Evolutionary conservation across 2,329 filamentous ascomycete genomes (phyloP).

Genomic region (Myriosclerotinia curreyana): DNA sequence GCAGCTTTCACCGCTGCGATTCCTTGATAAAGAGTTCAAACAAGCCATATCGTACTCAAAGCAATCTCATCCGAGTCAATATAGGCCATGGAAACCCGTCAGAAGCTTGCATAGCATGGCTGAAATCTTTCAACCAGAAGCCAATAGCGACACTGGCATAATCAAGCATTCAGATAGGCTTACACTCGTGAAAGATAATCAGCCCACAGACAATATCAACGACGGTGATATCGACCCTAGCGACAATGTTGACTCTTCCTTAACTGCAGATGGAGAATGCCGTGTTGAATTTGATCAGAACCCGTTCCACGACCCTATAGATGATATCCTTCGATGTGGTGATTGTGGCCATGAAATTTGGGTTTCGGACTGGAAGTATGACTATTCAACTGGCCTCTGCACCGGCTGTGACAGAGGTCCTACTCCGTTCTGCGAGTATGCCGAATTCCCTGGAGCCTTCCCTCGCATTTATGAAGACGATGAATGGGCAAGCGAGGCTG

Average conservation of each 20-base stretch:
- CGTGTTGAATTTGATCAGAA: conserved; percentile 26
- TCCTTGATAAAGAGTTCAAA: conserved; percentile 3
- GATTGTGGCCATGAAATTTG: conserved; percentile 34
- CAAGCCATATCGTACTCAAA: background rate
- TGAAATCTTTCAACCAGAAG: background rate
- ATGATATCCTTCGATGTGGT: conserved; percentile 28
- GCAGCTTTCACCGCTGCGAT: background rate
- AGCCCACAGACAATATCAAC: background rate
- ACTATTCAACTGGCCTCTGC: conserved; percentile 25
- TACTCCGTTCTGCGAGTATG: conserved; percentile 28
- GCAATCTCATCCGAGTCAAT: background rate
- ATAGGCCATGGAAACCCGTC: background rate
- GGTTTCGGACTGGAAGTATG: background rate
- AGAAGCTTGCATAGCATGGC: background rate
- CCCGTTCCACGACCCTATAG: background rate
- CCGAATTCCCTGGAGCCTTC: background rate
- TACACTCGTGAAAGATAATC: background rate
- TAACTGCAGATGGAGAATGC: background rate
- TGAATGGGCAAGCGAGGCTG: conserved; percentile 22
- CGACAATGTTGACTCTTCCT: background rate
- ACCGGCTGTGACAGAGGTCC: conserved; percentile 24
- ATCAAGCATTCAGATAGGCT: background rate
- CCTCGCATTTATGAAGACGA: conserved; percentile 23
- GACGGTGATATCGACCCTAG: background rate
- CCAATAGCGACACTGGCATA: background rate